Conservation (phyloP, 805 yeast genomes). For the Candida pini region DNA sequence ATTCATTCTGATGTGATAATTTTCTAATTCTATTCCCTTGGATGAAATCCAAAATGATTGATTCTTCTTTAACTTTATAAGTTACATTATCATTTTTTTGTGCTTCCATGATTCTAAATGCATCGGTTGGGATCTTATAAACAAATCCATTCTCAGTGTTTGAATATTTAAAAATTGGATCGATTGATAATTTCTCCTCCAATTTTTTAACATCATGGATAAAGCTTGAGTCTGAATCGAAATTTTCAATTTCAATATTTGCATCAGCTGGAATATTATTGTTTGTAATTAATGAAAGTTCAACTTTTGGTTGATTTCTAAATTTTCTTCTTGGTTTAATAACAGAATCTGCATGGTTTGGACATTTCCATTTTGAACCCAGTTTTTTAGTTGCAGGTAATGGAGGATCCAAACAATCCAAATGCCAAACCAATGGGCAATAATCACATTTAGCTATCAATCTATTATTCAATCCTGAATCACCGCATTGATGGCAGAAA, state of each 20-base stretch:
- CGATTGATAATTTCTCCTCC: slow-evolving; percentile 26
- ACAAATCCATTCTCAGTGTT: slow-evolving; percentile 32
- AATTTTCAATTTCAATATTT: slow-evolving; percentile 47
- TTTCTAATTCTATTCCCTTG: slow-evolving; percentile 41
- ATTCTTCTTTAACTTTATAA: slow-evolving; percentile 62
- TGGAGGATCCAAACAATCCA: slow-evolving; percentile 81
- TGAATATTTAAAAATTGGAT: slow-evolving; percentile 30
- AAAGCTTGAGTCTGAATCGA: slow-evolving; percentile 30
- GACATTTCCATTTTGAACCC: slow-evolving; percentile 87
- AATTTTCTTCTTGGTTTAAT: slow-evolving; percentile 43
- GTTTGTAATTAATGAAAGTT: slow-evolving; percentile 51
- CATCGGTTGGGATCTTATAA: slow-evolving; percentile 15
- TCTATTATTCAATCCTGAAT: slow-evolving; percentile 54
- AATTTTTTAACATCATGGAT: slow-evolving; percentile 17
- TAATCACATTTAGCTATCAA: slow-evolving; percentile 73
- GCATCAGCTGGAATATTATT: slow-evolving; percentile 35
- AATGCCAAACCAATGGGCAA: slow-evolving; percentile 79
- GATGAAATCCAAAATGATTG: slow-evolving; percentile 64
- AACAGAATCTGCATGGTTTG: slow-evolving; percentile 64
- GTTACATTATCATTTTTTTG: slow-evolving; percentile 32
- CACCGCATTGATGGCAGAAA: slow-evolving; percentile 72
- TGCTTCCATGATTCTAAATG: slow-evolving; percentile 15
- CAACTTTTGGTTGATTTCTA: slow-evolving; percentile 46
- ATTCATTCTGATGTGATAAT: slow-evolving; percentile 30
- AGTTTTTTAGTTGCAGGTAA: slow-evolving; percentile 64